These are phyloP conservation scores for Scheffersomyces cryptocercus DNA, from an alignment of 1,139 yeast species.

Conservation along the genomic window DNA sequence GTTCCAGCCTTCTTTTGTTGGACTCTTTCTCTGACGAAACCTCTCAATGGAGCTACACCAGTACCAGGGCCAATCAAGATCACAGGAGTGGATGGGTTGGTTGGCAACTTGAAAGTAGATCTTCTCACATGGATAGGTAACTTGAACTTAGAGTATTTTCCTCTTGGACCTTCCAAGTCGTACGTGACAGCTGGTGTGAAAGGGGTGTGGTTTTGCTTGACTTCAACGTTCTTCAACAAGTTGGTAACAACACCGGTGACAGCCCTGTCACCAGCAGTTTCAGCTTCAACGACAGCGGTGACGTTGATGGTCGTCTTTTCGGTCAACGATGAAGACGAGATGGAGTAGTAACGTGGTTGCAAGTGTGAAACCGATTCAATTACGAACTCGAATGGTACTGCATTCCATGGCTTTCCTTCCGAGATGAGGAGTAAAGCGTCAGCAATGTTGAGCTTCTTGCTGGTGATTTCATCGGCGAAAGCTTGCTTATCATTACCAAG, in stretches of 20 bases:
- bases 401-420: constrained; percentile 62
- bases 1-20: constrained; percentile 37
- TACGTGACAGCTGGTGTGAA: constrained; percentile 56
- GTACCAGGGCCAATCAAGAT: constrained; percentile 98
- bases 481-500: constrained; percentile 68
- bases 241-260: constrained; percentile 92
- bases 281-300: constrained; percentile 91
- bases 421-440: constrained; percentile 71
- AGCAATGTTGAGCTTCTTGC: constrained; percentile 67
- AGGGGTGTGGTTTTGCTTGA: constrained; percentile 54
- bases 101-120: constrained; percentile 93
- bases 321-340: constrained; percentile 83
- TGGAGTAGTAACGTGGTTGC: constrained; percentile 95
- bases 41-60: constrained; percentile 97
- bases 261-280: constrained; percentile 42
- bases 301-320: constrained; percentile 76
- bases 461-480: constrained; percentile 66
- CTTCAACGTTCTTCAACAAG: constrained; percentile 72
- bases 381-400: constrained; percentile 81
- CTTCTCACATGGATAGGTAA: constrained; percentile 93
- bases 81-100: constrained; percentile 79
- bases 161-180: constrained; percentile 81
- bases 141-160: constrained; percentile 52
- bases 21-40: constrained; percentile 82
- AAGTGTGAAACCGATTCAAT: constrained; percentile 79